These are phyloP conservation scores for Neolentinus lepideus DNA, from an alignment of 1,284 basidiomycete species.

Conservation along the genomic window DNA sequence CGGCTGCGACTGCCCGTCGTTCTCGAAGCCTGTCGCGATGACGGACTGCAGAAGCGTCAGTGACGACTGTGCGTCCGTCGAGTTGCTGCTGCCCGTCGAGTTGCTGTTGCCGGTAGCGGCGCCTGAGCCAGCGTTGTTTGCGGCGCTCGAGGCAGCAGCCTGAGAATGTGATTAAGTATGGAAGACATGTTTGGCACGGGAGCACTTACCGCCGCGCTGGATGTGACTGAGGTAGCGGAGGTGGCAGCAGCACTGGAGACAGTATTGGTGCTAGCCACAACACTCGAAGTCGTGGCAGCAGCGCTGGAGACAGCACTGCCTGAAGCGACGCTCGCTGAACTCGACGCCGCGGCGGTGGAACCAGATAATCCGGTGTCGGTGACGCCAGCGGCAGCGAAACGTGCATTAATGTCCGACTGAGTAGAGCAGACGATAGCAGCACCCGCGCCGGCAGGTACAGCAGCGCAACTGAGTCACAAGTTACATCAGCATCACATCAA, in stretches of 20 bases:
- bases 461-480: conserved; percentile 35
- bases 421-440: conserved; percentile 42
- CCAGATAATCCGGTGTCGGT: neutral
- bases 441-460: conserved; percentile 39
- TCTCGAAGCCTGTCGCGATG: conserved; percentile 36
- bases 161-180: neutral
- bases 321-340: no score
- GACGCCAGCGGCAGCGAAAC: conserved; percentile 33
- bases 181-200: neutral
- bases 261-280: conserved; percentile 8
- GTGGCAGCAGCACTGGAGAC: conserved; percentile 8
- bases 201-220: neutral
- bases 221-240: neutral
- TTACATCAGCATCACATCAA: neutral
- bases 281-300: conserved; percentile 10
- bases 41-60: conserved; percentile 36
- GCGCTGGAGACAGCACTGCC: conserved; percentile 3
- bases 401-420: conserved; percentile 26
- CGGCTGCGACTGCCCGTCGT: conserved; percentile 32
- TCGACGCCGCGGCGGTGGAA: neutral
- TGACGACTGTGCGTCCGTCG: conserved; percentile 28
- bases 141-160: neutral
- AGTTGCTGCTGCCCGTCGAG: no score
- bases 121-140: conserved; percentile 3
- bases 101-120: conserved; percentile 12